phyloP scores from a whole-genome alignment of 2,329 filamentous ascomycete species.

The Neopestalotiopsis clavispora region DNA sequence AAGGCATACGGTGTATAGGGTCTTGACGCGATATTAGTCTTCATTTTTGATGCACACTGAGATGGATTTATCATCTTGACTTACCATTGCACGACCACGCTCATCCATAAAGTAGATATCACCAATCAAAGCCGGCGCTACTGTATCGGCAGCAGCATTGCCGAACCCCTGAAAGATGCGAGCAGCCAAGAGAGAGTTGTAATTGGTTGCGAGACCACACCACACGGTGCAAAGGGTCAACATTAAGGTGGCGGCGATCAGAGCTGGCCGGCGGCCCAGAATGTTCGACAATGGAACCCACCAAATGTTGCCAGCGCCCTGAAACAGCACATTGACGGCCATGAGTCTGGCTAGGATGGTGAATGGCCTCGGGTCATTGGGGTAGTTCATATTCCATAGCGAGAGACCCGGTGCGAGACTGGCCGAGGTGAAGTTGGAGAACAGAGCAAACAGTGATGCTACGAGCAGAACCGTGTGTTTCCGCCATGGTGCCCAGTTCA shows the following conservation, averaged over 20 bases:
- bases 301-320: slow-evolving; percentile 40
- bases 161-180: slow-evolving; percentile 40
- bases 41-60: too few species aligned
- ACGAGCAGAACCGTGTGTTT: slow-evolving; percentile 34
- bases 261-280: slow-evolving; percentile 36
- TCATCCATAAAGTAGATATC: slow-evolving; percentile 43
- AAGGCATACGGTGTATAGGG: slow-evolving; percentile 39
- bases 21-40: not conserved
- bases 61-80: too few species aligned
- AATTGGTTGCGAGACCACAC: slow-evolving; percentile 30
- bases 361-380: slow-evolving; percentile 26
- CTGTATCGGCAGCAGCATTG: slow-evolving; percentile 39
- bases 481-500: slow-evolving; percentile 40
- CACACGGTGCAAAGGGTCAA: slow-evolving; percentile 32
- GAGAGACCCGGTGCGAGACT: slow-evolving; percentile 38
- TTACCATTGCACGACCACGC: slow-evolving; percentile 41
- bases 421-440: slow-evolving; percentile 37
- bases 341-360: not conserved
- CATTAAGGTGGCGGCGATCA: slow-evolving; percentile 35
- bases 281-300: slow-evolving; percentile 44
- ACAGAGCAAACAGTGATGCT: slow-evolving; percentile 39
- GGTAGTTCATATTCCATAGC: slow-evolving; percentile 37
- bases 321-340: slow-evolving; percentile 34
- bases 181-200: slow-evolving; percentile 32
- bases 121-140: slow-evolving; percentile 38